These are phyloP conservation scores for Sclerotinia minor DNA, from an alignment of 2,329 filamentous ascomycete species.

Conservation along the genomic window DNA sequence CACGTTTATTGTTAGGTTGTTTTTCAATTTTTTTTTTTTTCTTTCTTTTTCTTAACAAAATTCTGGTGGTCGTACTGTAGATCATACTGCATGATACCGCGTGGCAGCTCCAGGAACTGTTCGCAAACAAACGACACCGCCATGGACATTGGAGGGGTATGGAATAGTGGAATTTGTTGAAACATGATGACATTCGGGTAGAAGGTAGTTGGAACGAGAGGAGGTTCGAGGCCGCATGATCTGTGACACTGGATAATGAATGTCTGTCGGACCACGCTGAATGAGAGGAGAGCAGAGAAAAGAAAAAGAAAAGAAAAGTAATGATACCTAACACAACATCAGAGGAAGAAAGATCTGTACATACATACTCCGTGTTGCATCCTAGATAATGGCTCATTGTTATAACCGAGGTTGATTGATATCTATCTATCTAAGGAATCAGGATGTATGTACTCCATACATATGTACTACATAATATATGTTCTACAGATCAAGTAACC, in stretches of 20 bases:
- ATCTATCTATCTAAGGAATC: background rate
- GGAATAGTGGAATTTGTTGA: background rate
- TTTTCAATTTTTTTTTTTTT: no score
- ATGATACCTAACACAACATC: background rate
- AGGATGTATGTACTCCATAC: background rate
- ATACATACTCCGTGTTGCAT: background rate
- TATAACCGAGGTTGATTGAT: background rate
- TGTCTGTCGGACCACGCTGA: background rate
- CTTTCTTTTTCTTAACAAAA: no score
- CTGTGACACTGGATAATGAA: background rate
- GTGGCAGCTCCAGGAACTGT: slow-evolving; percentile 4
- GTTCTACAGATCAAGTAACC: background rate
- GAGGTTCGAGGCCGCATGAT: slow-evolving; percentile 4
- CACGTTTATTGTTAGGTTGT: background rate
- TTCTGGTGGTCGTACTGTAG: background rate
- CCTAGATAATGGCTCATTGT: background rate
- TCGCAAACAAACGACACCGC: background rate
- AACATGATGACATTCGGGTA: background rate
- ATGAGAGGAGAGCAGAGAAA: background rate
- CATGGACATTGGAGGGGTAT: background rate
- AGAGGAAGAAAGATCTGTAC: background rate
- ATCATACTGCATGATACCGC: slow-evolving; percentile 2
- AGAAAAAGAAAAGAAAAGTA: no score
- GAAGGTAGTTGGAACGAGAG: background rate
- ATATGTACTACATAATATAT: background rate